Evolutionary conservation across 1,139 yeast genomes (phyloP), one percentile per base, ranked within the genome.

Genomic region (Fermentozyma sake): DNA sequence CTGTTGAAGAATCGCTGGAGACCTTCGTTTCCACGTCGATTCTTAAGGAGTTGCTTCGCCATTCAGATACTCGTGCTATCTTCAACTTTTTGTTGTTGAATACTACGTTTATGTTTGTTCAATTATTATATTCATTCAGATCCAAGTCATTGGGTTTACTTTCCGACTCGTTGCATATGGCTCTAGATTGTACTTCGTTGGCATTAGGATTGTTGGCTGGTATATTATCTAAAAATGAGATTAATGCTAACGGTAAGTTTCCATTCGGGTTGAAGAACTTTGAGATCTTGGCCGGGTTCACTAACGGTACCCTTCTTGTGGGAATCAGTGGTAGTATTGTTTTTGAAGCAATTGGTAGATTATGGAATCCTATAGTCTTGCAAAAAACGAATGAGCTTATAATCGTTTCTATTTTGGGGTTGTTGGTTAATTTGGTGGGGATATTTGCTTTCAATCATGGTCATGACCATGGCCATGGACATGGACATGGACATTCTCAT

Each of bases 161-260:
- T 26, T 86, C 96, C 6, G 99, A 93, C 48, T 86, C 96, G 4
- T 67, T 91, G 28, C 99, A 91, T 55, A 91, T 91, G 99, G 85
- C 95, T 3, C 66, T 91, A 32, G 98, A 91, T 54, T 91, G 98
- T 52, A 69, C 87, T 1, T 94, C 98, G 0, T 61, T 91, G 29
- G 78, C 93, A 4, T 72, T 93, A 16, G 99, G 99, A 0, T 62
- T 93, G 4, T 71, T 91, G 16, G 98, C 99, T 0, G 86, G 95
- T 12, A 73, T 70, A 3, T 47, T 72, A 14, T 65, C 75, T 25
- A 71, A 71, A 31, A 54, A 58, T 16, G 59, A 61, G 9, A 52
- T 60, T 26, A 58, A 65, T 30, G 76, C 89, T 6, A 77, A 76
- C 32, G 71, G 79, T 9, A 68, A 76, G 33, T 91, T 74, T 46